Evolutionary conservation across 2,329 filamentous ascomycete genomes (phyloP).

Genomic region (Trichoderma arundinaceum): DNA sequence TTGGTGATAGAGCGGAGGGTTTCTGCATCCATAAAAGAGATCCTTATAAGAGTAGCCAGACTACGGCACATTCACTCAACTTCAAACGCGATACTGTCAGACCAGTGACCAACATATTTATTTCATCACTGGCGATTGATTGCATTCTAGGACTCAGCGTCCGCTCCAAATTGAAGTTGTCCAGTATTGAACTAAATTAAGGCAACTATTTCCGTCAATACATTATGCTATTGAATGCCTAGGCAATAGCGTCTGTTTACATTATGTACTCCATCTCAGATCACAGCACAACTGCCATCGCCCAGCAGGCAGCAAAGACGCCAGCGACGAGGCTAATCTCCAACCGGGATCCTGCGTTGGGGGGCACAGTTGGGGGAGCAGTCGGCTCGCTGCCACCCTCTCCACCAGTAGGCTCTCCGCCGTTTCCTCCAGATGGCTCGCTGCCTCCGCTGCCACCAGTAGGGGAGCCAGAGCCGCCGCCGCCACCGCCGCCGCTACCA

Average conservation of each 20-base stretch:
- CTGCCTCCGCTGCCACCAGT: slow-evolving; percentile 16
- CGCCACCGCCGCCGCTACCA: slow-evolving; percentile 22
- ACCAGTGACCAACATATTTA: no score
- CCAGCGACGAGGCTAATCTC: slow-evolving; percentile 39
- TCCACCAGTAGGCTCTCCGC: slow-evolving; percentile 17
- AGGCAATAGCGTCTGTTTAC: background rate
- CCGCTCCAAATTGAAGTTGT: no score
- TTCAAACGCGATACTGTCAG: no score
- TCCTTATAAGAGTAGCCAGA: no score
- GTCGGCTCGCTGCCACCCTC: slow-evolving; percentile 23
- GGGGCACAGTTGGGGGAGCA: slow-evolving; percentile 30
- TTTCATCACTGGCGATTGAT: no score
- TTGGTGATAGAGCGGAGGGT: no score
- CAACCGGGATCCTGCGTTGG: slow-evolving; percentile 33
- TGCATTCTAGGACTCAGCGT: no score
- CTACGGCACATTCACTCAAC: no score
- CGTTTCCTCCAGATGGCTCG: slow-evolving; percentile 11
- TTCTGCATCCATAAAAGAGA: no score
- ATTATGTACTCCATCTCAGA: background rate
- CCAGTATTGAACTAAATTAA: no score
- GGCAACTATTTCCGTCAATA: background rate
- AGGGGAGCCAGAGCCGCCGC: slow-evolving; percentile 8
- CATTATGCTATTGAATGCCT: background rate
- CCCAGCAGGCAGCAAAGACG: slow-evolving; percentile 38
- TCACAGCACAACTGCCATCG: slow-evolving; percentile 37